These are phyloP conservation scores for Tubosaeta sp. DNA, from an alignment of 768 basidiomycete genomes.

Conservation along the genomic window DNA sequence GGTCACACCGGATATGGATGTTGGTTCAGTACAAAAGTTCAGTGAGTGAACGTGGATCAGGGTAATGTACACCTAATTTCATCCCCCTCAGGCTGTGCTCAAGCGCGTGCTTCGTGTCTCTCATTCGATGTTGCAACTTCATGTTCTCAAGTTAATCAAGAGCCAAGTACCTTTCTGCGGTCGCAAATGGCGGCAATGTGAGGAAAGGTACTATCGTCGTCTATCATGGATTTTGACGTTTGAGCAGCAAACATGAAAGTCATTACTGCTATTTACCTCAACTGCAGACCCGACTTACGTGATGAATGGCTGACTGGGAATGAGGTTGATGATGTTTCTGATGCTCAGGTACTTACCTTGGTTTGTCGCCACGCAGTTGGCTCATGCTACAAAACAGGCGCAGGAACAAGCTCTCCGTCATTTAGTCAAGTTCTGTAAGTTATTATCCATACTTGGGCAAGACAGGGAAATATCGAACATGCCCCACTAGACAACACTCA, in stretches of 20 bases:
- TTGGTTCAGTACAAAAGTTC: constrained; percentile 98
- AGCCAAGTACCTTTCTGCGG: constrained; percentile 98
- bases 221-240: constrained; percentile 9
- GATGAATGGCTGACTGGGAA: constrained; percentile 97
- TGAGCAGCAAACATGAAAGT: constrained; percentile 96
- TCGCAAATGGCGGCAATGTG: constrained; percentile 96
- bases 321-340: constrained; percentile 88
- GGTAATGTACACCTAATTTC: constrained; percentile 3
- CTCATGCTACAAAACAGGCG: constrained; percentile 46
- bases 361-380: neutral
- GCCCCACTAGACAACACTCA: constrained; percentile 73
- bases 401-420: constrained; percentile 94
- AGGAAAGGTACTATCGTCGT: constrained; percentile 21
- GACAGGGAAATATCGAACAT: constrained; percentile 7
- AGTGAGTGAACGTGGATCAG: constrained; percentile 41
- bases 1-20: constrained; percentile 93
- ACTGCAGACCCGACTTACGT: constrained; percentile 92
- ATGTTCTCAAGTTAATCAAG: constrained; percentile 96
- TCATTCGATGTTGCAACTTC: constrained; percentile 91
- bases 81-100: constrained; percentile 73
- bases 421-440: constrained; percentile 90
- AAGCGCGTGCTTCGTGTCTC: constrained; percentile 93
- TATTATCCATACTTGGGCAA: neutral
- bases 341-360: constrained; percentile 65
- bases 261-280: constrained; percentile 96